Base-by-base conservation (phyloP, 176 grass and related monocot species). In the Oryza coarctata region DNA sequence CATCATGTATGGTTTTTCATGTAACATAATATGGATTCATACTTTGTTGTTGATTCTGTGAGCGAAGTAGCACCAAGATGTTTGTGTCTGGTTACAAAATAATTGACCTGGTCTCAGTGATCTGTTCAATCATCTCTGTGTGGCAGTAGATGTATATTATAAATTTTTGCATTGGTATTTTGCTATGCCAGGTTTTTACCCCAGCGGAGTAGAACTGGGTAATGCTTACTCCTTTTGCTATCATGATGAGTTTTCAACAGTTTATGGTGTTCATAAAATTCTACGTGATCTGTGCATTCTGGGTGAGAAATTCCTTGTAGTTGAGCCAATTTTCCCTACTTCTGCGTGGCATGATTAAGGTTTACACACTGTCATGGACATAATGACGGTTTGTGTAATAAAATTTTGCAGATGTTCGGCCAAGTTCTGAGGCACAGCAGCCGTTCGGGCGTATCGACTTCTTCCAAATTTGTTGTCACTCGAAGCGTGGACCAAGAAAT, bases 21-120 rank as follows among this genome's bases (percentile, higher is more conserved):
- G 60, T 86, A 81, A 82, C 38, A 76, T 92, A 69, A 88, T 83
- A 76, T 88, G 77, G 73, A 86, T 75, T 73, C 62, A 80, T 77
- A 82, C 73, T 92, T 92, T 87, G 47, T 57, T 87, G 45, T 82
- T 85, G 45, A 31, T 90, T 70, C 72, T 38, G 7, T 33, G 79
- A 79, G 79, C 55, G 25, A 79, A 78, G 74, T 78, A 82, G 79
- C 79, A 50, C 68, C 74, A 20, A 73, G 9, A 68, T 74, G 70
- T 86, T 83, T 83, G 62, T 74, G 88, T 45, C 25, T 65, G 82
- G 32, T 63, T 78, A 35, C 72, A 38, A 82, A 65, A 70, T 81
- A 31, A 78, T 77, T 86, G 30, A 79, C 86, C 68, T 83, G 43
- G 41, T 45, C 76, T 31, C 33, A 43, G 5, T 43, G 55, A 38